Evolutionary conservation across 306 rosid species (phyloP), one percentile per base, ranked within the genome.

Genomic region (Quercus ilex): DNA sequence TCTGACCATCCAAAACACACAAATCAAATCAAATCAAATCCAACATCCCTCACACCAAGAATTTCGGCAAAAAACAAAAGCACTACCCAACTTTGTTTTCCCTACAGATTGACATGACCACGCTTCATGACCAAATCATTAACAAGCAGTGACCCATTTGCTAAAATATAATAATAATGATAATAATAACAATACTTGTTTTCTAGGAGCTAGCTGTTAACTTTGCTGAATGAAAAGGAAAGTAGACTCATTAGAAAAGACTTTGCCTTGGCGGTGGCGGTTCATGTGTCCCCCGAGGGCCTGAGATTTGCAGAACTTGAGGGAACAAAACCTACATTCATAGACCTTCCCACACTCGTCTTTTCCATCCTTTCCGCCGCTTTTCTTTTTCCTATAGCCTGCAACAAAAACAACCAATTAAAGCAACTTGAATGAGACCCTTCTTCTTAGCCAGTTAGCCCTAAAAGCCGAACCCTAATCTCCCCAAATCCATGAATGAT

Each of bases 221-320:
- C 25, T 53, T 4, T 25, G 17, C 23, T 20, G 2, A 13, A 14
- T 69, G 21, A 6, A 18, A 57, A 14, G 41, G 19, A 6, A 31
- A n/a, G 6, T 49, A 49, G 14, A 10, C 15, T 49, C 15, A 49
- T 49, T 3, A 19, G 52, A n/a, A 76, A 49, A 18, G 70, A 78
- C 85, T 78, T 78, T 88, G 87, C 99, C 99, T 95, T 95, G 99
- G 78, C 99, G 97, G 80, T 95, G 99, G 83, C 99, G 99, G 88
- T 95, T 95, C 99, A 95, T 95, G 90, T 95, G 99, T 83, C 99
- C 99, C 76, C 99, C 99, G 30, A 95, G 98, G 72, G 99, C 99
- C 91, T 95, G 99, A 62, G 98, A 95, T 74, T 95, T 95, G 91
- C 98, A 95, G 91, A 95, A 95, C 91, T 93, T 95, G 76, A 93